A percentile compares a stretch with the other conserved stretches of the same genome.
Evolutionary conservation across 768 basidiomycete genomes (phyloP).

Genomic region (Tulasnella sp.): DNA sequence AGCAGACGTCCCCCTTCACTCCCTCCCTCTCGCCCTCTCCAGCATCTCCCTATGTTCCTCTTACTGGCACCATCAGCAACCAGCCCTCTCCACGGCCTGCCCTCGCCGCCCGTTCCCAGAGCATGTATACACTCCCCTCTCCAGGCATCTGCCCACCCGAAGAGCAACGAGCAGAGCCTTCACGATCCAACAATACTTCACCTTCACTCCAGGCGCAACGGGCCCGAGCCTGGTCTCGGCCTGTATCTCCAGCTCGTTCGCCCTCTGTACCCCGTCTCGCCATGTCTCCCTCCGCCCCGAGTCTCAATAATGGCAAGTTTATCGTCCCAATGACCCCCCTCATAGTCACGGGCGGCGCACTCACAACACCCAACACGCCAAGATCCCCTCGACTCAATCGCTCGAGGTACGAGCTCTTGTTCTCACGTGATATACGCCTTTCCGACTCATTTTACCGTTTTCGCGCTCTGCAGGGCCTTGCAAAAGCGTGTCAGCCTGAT

Average conservation of each 20-base stretch:
- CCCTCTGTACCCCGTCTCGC: constrained; percentile 32
- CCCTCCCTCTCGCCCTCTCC: not conserved
- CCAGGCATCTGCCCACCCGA: not conserved
- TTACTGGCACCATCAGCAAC: not conserved
- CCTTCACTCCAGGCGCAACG: not conserved
- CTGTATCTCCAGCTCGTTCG: constrained; percentile 1
- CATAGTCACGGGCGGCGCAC: constrained; percentile 7
- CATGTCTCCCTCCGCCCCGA: constrained; percentile 4
- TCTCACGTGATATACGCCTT: not conserved
- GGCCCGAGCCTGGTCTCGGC: constrained; percentile 1
- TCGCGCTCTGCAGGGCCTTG: constrained; percentile 8
- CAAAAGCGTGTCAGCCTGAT: constrained; percentile 18
- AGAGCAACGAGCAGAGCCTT: not conserved
- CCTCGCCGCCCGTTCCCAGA: constrained; percentile 5
- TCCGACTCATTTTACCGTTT: constrained; percentile 1
- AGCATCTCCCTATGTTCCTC: not conserved
- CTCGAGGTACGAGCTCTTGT: not conserved
- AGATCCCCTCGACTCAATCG: constrained; percentile 10
- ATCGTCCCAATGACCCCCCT: not conserved
- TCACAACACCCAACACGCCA: constrained; percentile 6
- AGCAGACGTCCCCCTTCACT: not conserved
- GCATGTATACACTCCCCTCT: constrained; percentile 5
- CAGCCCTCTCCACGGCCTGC: not conserved
- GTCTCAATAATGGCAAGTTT: not conserved
- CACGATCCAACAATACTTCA: not conserved